phyloP scores from a whole-genome alignment of 1,284 basidiomycete species.

The Cryptococcus sp. region DNA sequence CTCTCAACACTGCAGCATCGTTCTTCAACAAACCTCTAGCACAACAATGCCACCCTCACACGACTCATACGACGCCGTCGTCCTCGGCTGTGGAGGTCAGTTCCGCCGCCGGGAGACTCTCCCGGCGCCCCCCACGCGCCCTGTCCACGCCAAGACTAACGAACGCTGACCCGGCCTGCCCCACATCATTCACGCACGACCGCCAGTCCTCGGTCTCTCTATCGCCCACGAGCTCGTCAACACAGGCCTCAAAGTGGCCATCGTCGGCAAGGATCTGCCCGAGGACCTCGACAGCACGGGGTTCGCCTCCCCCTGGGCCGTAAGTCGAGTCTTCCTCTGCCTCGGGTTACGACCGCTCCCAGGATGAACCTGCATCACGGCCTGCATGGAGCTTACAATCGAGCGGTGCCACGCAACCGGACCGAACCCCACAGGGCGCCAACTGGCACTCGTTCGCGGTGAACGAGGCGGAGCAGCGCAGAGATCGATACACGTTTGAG shows the following conservation, averaged over 20 bases:
- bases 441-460: constrained; percentile 62
- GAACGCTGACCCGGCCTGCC: no score
- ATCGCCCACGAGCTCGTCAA: constrained; percentile 50
- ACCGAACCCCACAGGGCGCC: constrained; percentile 54
- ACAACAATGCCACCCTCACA: no score
- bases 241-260: constrained; percentile 56
- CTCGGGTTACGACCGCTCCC: neutral
- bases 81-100: constrained; percentile 57
- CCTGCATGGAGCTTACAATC: no score
- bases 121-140: neutral
- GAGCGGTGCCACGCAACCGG: no score
- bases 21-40: no score
- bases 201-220: constrained; percentile 52
- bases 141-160: neutral
- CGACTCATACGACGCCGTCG: constrained; percentile 45
- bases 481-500: constrained; percentile 46
- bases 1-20: no score
- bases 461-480: constrained; percentile 51
- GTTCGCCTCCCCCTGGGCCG: constrained; percentile 69
- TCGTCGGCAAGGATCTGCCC: constrained; percentile 65
- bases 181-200: no score
- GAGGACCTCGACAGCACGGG: constrained; percentile 59
- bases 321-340: constrained; percentile 15
- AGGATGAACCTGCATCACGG: no score
- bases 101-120: no score